These are phyloP conservation scores for Comarum palustre DNA, from an alignment of 306 rosid species.

Conservation along the genomic window DNA sequence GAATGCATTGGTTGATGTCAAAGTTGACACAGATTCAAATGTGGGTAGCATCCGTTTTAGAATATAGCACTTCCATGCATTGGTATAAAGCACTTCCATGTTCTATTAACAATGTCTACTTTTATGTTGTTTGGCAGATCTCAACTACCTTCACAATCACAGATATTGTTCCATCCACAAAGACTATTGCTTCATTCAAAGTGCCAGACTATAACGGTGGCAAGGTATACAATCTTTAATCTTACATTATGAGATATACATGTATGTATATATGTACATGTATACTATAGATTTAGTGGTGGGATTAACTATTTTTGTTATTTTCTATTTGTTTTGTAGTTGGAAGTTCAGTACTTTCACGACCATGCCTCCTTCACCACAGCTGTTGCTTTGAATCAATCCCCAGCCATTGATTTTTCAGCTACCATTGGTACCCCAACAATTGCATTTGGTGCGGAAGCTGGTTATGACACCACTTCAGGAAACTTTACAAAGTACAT, in stretches of 20 bases:
- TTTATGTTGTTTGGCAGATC: constrained; percentile 45
- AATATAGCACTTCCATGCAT: no score
- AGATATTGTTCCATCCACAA: constrained; percentile 78
- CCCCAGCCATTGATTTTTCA: constrained; percentile 70
- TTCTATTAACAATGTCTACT: constrained; percentile 19
- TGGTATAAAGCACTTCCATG: constrained; percentile 1
- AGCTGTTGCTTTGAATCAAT: constrained; percentile 56
- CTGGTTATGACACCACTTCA: constrained; percentile 72
- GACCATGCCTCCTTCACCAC: constrained; percentile 76
- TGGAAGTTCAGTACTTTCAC: constrained; percentile 93
- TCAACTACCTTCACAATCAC: constrained; percentile 60
- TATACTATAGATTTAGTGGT: constrained; percentile 6
- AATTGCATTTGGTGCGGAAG: constrained; percentile 80
- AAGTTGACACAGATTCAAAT: constrained; percentile 80
- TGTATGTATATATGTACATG: background rate
- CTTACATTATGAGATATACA: background rate
- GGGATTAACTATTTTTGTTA: background rate
- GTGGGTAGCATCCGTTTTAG: constrained; percentile 48
- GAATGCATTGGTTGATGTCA: constrained; percentile 66
- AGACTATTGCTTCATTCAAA: constrained; percentile 81
- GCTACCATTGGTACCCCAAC: constrained; percentile 76
- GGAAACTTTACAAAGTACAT: constrained; percentile 73
- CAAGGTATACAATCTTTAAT: constrained; percentile 57
- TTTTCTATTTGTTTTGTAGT: constrained; percentile 39
- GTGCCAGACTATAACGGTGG: constrained; percentile 74